A percentile compares a stretch with the other conserved stretches of the same genome.
Conservation (phyloP, 371 early-diverging fungal species). For the Mortierella sp. region DNA sequence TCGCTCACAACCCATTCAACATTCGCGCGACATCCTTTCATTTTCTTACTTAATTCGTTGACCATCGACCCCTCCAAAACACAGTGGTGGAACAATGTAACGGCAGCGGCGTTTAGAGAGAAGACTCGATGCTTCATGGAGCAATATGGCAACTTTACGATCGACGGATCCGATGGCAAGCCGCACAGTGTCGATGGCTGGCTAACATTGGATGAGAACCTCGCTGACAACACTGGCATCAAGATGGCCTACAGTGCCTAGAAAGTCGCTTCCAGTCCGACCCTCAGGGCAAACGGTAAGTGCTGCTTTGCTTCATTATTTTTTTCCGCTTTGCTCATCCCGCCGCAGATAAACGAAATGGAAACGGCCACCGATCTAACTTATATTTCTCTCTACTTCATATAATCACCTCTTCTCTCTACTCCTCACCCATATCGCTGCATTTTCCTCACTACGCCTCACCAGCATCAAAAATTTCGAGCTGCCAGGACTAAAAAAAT, state of each 20-base stretch:
- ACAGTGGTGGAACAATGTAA: slow-evolving; percentile 77
- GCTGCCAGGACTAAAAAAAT: slow-evolving; percentile 16
- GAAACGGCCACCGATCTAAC: too few relatives aligned
- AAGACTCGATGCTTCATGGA: slow-evolving; percentile 72
- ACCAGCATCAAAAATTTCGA: slow-evolving; percentile 13
- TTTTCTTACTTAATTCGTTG: too few relatives aligned
- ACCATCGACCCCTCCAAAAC: background rate
- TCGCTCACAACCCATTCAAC: background rate
- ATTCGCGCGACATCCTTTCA: too few relatives aligned
- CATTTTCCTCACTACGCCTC: background rate
- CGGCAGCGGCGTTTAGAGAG: slow-evolving; percentile 63
- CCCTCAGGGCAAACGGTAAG: slow-evolving; percentile 23
- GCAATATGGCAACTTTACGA: slow-evolving; percentile 64
- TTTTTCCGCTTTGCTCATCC: background rate
- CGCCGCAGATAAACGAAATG: too few relatives aligned
- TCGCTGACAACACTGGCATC: slow-evolving; percentile 86
- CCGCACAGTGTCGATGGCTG: slow-evolving; percentile 64
- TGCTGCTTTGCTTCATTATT: background rate
- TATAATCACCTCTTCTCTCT: too few relatives aligned
- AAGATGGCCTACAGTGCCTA: slow-evolving; percentile 59
- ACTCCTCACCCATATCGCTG: background rate
- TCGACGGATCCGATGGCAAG: slow-evolving; percentile 18
- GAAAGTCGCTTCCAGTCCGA: slow-evolving; percentile 60
- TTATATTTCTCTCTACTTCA: too few relatives aligned
- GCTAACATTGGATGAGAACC: slow-evolving; percentile 77